Evolutionary conservation across 768 basidiomycete genomes (phyloP), one percentile per base, ranked within the genome.

Genomic region (Boletus vermiculosoides): DNA sequence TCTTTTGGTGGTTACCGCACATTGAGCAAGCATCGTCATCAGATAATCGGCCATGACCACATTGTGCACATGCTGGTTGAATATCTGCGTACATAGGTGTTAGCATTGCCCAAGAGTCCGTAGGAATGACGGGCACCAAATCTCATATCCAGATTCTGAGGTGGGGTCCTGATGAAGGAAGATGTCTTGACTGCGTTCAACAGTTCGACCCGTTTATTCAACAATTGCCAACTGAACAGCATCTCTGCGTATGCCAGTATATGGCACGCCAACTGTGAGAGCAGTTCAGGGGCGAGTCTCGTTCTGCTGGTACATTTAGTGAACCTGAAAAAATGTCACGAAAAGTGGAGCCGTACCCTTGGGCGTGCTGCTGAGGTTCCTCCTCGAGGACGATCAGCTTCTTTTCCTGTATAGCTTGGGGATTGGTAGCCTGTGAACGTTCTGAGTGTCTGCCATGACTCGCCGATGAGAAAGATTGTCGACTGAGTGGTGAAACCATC

Each of bases 181-280:
- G 64, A 74, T 54, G 46, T 70, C 58, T 76, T 77, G 22, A 86
- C 78, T n/a, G 82, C 77, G 60, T 90, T 90, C 55, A 93, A 72
- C 1, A 94, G 77, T 60, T 92, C 90, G 18, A 86, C 71, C 3
- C 92, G 82, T 66, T 91, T 88, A 40, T 83, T 78, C 62, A 81
- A 74, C 51, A 92, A 68, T 59, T 83, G 74, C 93, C 92, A 94
- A 44, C 85, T 74, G 60, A 84, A 83, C 23, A 94, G 74, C 59
- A 88, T 73, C 54, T 94, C 90, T 7, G 88, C 87, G 66, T 94
- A 94, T 1, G 78, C 77, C 42, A 84, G 72, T 22, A 93, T 76
- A 68, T 94, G 90, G 9, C 67, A 72, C 22, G 76, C 66, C 36
- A 79, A 59, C 54, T 79, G 80, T 20, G 75, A 71, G 22, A 83